Conservation (phyloP, 2,329 filamentous ascomycete genomes). For the Coniochaeta ligniaria region DNA sequence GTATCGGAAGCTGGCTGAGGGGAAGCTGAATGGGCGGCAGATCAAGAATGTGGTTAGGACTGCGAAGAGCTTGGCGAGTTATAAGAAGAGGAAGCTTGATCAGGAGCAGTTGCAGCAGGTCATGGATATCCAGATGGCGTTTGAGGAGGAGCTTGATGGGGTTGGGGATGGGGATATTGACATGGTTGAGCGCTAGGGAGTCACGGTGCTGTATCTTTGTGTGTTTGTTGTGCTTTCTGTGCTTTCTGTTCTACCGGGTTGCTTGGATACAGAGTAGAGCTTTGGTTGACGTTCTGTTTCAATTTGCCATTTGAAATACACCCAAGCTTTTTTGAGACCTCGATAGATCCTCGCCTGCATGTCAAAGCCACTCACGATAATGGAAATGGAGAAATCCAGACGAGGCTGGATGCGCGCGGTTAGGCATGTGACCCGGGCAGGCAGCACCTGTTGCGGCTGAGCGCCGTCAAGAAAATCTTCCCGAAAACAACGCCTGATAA, state of each 20-base stretch:
- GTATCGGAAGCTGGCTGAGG: slow-evolving; percentile 11
- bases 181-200: slow-evolving; percentile 5
- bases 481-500: no score
- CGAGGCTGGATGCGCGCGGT: no score
- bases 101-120: slow-evolving; percentile 19
- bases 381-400: no score
- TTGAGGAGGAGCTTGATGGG: slow-evolving; percentile 19
- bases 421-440: no score
- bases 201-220: neutral
- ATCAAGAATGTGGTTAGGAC: slow-evolving; percentile 21
- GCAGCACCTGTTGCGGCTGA: no score
- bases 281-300: neutral
- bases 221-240: neutral
- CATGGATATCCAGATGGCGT: slow-evolving; percentile 21
- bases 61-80: slow-evolving; percentile 23
- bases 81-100: slow-evolving; percentile 19
- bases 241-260: neutral
- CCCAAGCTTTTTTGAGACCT: no score
- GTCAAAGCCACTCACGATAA: no score
- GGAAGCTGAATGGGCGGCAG: slow-evolving; percentile 18
- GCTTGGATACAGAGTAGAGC: neutral
- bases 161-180: slow-evolving; percentile 3
- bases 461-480: no score
- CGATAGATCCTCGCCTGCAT: no score
- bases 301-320: no score